phyloP scores from a whole-genome alignment of 2,329 filamentous ascomycete genomes.

The Alternaria conjuncta region DNA sequence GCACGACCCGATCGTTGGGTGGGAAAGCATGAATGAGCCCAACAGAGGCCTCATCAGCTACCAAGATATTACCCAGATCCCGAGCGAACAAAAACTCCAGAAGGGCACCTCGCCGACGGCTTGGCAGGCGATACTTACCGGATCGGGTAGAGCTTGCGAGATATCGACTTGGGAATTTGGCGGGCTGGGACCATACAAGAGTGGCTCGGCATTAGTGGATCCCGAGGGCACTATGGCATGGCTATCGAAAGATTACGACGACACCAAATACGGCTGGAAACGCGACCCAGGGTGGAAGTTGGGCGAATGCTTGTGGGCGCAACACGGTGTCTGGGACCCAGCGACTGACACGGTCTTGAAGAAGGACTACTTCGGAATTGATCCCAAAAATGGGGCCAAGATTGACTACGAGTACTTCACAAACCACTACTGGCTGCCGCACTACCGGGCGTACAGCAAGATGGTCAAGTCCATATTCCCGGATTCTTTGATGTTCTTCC shows the following conservation, averaged over 20 bases:
- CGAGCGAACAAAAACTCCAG: constrained; percentile 85
- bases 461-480: constrained; percentile 78
- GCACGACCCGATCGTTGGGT: constrained; percentile 86
- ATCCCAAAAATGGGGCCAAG: constrained; percentile 73
- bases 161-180: constrained; percentile 94
- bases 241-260: constrained; percentile 83
- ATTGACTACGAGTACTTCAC: constrained; percentile 87
- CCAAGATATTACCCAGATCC: constrained; percentile 79
- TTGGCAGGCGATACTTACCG: constrained; percentile 91
- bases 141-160: constrained; percentile 89
- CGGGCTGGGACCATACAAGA: constrained; percentile 88
- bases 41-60: constrained; percentile 87
- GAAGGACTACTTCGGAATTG: constrained; percentile 87
- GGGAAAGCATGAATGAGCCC: constrained; percentile 96
- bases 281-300: constrained; percentile 87
- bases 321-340: constrained; percentile 94
- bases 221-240: constrained; percentile 85
- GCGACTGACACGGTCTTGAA: constrained; percentile 75
- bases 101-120: constrained; percentile 93
- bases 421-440: constrained; percentile 88
- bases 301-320: constrained; percentile 95
- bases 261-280: constrained; percentile 88
- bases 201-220: constrained; percentile 81
- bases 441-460: constrained; percentile 78
- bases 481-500: constrained; percentile 85